Conservation (phyloP, 768 basidiomycete species). For the Agaricus bisporus region DNA sequence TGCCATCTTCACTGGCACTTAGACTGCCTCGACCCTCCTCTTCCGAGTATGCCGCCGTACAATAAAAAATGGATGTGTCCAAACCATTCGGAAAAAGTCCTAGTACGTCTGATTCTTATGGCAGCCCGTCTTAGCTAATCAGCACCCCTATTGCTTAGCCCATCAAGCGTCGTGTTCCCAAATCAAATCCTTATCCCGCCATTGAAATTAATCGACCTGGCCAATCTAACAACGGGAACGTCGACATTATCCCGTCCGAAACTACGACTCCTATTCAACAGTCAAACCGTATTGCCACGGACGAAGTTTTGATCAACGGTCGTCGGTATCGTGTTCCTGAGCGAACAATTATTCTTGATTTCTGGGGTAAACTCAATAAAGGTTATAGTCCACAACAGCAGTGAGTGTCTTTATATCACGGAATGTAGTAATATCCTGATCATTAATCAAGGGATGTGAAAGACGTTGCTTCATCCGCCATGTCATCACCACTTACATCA, state of each 20-base stretch:
- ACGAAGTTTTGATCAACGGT: slow-evolving; percentile 84
- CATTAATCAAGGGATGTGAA: slow-evolving; percentile 27
- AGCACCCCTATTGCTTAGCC: slow-evolving; percentile 41
- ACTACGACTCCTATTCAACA: slow-evolving; percentile 30
- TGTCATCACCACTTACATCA: slow-evolving; percentile 71
- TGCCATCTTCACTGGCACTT: slow-evolving; percentile 95
- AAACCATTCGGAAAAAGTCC: slow-evolving; percentile 83
- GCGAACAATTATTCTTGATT: slow-evolving; percentile 85
- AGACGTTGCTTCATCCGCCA: slow-evolving; percentile 31
- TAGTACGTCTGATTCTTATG: slow-evolving; percentile 41
- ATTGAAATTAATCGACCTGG: slow-evolving; percentile 72
- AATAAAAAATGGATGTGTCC: slow-evolving; percentile 99
- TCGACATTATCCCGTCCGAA: slow-evolving; percentile 76
- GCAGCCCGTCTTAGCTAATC: slow-evolving; percentile 7
- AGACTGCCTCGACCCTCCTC: slow-evolving; percentile 91
- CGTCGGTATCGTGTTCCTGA: slow-evolving; percentile 93
- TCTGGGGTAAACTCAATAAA: slow-evolving; percentile 80
- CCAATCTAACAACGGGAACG: slow-evolving; percentile 87
- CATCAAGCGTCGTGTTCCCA: slow-evolving; percentile 75
- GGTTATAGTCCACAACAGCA: slow-evolving; percentile 30
- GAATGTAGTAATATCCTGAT: slow-evolving; percentile 1
- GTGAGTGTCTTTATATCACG: slow-evolving; percentile 26
- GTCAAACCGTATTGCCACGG: slow-evolving; percentile 45
- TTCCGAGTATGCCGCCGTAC: slow-evolving; percentile 77
- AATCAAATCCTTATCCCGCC: slow-evolving; percentile 48